These are phyloP conservation scores for Chlorella sp. DNA, from an alignment of 139 green algal species.

Conservation along the genomic window DNA sequence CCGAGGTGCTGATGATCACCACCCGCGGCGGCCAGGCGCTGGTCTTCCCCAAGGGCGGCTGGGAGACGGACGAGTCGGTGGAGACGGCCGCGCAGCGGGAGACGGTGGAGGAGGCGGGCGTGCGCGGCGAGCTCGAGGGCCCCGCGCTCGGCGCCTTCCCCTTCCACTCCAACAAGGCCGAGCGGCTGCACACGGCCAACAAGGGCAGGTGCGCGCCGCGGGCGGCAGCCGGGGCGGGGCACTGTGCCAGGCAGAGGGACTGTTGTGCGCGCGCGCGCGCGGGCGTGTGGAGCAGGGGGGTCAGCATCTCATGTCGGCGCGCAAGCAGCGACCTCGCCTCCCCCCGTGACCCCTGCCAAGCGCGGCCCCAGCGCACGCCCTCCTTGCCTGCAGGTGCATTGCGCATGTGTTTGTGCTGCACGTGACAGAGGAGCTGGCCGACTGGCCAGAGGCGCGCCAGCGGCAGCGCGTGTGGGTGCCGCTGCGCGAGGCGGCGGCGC, in stretches of 20 bases:
- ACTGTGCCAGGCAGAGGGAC: no score
- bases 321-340: no score
- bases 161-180: conserved; percentile 25
- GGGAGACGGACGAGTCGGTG: conserved; percentile 90
- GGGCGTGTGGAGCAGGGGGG: no score
- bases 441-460: conserved; percentile 80
- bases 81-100: conserved; percentile 81
- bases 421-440: conserved; percentile 80
- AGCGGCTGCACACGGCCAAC: conserved; percentile 20
- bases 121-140: conserved; percentile 80
- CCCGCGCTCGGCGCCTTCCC: conserved; percentile 73
- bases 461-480: conserved; percentile 81
- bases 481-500: conserved; percentile 49
- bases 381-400: conserved; percentile 51
- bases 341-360: no score
- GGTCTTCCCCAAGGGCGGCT: conserved; percentile 93
- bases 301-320: no score
- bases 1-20: conserved; percentile 80
- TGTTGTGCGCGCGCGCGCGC: no score
- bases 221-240: no score
- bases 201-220: conserved; percentile 26
- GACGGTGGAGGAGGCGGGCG: conserved; percentile 92
- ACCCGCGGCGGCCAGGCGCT: conserved; percentile 71
- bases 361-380: no score
- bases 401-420: conserved; percentile 85